These are phyloP conservation scores for Metarhizium guizhouense DNA, from an alignment of 2,329 filamentous ascomycete genomes.

Conservation along the genomic window DNA sequence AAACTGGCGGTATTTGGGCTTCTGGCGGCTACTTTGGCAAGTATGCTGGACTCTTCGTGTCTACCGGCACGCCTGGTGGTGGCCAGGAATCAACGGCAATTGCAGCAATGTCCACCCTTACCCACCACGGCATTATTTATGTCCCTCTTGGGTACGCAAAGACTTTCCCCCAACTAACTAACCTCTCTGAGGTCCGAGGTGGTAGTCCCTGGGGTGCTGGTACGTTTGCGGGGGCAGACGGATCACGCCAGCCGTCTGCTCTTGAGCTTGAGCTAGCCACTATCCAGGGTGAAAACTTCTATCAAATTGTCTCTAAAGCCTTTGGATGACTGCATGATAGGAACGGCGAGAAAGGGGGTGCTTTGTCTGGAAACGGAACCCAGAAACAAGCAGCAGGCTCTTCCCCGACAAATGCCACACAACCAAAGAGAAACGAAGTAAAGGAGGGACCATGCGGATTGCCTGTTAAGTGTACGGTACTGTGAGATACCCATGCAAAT, in stretches of 20 bases:
- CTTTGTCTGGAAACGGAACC: not conserved
- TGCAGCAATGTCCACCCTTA: constrained; percentile 71
- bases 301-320: constrained; percentile 62
- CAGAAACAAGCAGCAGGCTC: not conserved
- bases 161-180: constrained; percentile 59
- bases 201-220: constrained; percentile 90
- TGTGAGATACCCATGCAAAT: not conserved
- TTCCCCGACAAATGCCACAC: not conserved
- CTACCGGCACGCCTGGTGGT: constrained; percentile 74
- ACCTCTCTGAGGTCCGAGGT: constrained; percentile 73
- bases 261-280: constrained; percentile 73
- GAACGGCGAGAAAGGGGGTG: constrained; percentile 9
- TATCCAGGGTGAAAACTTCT: constrained; percentile 81
- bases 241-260: constrained; percentile 68
- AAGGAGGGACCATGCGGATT: not conserved
- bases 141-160: constrained; percentile 92
- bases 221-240: constrained; percentile 72
- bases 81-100: constrained; percentile 88
- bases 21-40: constrained; percentile 74
- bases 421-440: not conserved
- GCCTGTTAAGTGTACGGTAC: not conserved
- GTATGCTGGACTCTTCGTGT: constrained; percentile 84
- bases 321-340: constrained; percentile 71
- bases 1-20: constrained; percentile 77
- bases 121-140: constrained; percentile 92